Conservation (phyloP, 805 yeast species). For the Spathaspora boniae region DNA sequence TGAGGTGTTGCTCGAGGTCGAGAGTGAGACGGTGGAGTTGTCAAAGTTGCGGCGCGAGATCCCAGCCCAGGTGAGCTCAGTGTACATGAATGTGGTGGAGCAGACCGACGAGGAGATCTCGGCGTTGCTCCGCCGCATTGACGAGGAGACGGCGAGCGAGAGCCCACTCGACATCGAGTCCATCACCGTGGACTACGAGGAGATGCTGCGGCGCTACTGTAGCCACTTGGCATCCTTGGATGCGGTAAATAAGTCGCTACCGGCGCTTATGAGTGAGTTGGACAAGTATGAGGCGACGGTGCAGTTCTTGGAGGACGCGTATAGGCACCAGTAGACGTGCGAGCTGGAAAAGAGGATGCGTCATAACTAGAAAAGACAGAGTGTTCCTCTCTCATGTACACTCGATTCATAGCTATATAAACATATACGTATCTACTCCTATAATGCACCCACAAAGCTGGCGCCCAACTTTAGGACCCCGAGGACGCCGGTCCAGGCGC, state of each 20-base stretch:
- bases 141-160: conserved; percentile 10
- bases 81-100: conserved; percentile 32
- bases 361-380: too few species aligned
- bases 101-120: conserved; percentile 31
- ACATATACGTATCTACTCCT: too few species aligned
- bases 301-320: conserved; percentile 22
- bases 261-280: conserved; percentile 32
- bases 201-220: conserved; percentile 20
- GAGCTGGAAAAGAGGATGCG: too few species aligned
- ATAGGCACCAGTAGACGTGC: conserved; percentile 13
- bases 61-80: conserved; percentile 40
- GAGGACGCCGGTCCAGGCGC: conserved; percentile 27
- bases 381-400: too few species aligned
- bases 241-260: conserved; percentile 33
- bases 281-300: conserved; percentile 31
- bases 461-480: conserved; percentile 28
- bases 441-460: conserved; percentile 11
- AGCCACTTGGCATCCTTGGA: conserved; percentile 25
- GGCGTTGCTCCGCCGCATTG: conserved; percentile 19
- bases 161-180: conserved; percentile 9
- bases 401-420: too few species aligned
- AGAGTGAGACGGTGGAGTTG: conserved; percentile 55
- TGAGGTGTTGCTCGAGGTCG: conserved; percentile 54
- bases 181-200: conserved; percentile 6
- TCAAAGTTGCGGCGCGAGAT: conserved; percentile 52